These are phyloP conservation scores for Leccinellum rugosiceps DNA, from an alignment of 768 basidiomycete species.

Conservation along the genomic window DNA sequence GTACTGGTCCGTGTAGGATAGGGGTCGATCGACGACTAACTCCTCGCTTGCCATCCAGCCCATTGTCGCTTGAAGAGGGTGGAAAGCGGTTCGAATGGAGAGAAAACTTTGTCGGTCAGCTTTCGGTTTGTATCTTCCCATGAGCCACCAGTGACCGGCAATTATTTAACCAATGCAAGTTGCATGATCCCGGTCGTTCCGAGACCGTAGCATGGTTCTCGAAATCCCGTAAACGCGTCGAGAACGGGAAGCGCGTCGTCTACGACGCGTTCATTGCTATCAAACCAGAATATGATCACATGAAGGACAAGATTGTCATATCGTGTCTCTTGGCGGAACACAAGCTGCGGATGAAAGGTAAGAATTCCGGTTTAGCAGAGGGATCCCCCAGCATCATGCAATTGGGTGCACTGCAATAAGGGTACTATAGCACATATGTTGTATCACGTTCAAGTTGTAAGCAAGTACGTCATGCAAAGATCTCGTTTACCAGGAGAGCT, in stretches of 20 bases:
- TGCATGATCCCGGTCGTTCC: not conserved
- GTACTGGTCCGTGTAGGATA: not conserved
- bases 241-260: not conserved
- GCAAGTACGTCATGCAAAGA: not conserved
- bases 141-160: too few species aligned
- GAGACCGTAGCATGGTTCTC: not conserved
- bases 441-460: not conserved
- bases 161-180: not conserved
- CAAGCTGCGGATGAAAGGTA: not conserved
- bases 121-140: too few species aligned
- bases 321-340: slow-evolving; percentile 6
- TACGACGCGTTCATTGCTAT: slow-evolving; percentile 1
- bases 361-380: not conserved
- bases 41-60: not conserved
- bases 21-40: not conserved
- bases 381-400: not conserved
- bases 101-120: not conserved
- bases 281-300: slow-evolving; percentile 2
- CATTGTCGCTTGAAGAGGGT: not conserved
- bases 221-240: not conserved
- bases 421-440: not conserved
- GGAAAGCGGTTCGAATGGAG: slow-evolving; percentile 1
- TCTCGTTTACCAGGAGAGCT: too few species aligned
- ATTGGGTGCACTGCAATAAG: not conserved
- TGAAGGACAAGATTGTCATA: not conserved